A percentile compares a stretch with the other conserved stretches of the same genome.
phyloP scores from a whole-genome alignment of 2,329 filamentous ascomycete species.

The Clarireedia hainanense region DNA sequence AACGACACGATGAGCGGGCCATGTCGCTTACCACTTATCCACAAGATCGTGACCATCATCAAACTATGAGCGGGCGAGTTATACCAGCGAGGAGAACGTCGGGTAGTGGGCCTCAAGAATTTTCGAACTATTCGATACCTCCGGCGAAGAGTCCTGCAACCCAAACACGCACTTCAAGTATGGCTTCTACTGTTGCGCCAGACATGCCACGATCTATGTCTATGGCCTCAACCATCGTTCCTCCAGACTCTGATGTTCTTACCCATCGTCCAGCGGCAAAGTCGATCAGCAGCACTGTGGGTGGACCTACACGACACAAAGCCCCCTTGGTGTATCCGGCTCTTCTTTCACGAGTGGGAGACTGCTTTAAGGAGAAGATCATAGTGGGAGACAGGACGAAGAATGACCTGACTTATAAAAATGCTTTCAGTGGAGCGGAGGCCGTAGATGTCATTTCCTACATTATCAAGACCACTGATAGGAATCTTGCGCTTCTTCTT shows the following conservation, averaged over 20 bases:
- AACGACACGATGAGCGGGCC: constrained; percentile 82
- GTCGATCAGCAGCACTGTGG: constrained; percentile 26
- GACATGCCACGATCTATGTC: constrained; percentile 68
- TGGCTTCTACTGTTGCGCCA: constrained; percentile 37
- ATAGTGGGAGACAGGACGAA: constrained; percentile 82
- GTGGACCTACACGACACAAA: constrained; percentile 31
- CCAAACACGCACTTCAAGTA: constrained; percentile 51
- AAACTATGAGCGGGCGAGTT: constrained; percentile 87
- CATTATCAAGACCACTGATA: constrained; percentile 94
- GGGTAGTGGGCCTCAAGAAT: constrained; percentile 24
- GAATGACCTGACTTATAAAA: constrained; percentile 95
- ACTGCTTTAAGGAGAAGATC: constrained; percentile 86
- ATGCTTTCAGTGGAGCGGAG: constrained; percentile 90
- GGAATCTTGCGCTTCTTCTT: constrained; percentile 84
- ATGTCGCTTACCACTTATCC: constrained; percentile 92
- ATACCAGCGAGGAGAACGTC: constrained; percentile 65
- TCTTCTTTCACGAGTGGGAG: constrained; percentile 83
- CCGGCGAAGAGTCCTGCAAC: constrained; percentile 33
- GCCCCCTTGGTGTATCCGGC: constrained; percentile 91
- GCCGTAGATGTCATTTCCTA: constrained; percentile 93
- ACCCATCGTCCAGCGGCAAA: constrained; percentile 48
- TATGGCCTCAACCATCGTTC: constrained; percentile 77
- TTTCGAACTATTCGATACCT: constrained; percentile 22
- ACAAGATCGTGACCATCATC: constrained; percentile 69
- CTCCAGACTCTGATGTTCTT: constrained; percentile 45